phyloP scores from a whole-genome alignment of 805 yeast species.

The Candida gorgasii region DNA sequence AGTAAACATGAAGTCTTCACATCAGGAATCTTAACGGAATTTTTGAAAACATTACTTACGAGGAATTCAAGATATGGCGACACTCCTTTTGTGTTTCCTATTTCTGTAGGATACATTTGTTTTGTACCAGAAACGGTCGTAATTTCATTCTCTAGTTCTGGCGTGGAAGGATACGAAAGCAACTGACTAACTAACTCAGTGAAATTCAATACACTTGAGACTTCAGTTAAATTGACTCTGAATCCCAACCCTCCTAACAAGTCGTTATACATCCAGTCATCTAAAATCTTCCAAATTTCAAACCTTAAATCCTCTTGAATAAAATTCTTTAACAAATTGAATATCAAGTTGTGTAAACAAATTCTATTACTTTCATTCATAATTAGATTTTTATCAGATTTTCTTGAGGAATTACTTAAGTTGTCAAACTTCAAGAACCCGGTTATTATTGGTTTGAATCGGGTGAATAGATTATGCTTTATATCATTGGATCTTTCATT shows the following conservation, averaged over 20 bases:
- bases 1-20: slow-evolving; percentile 40
- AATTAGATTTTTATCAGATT: slow-evolving; percentile 15
- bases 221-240: slow-evolving; percentile 46
- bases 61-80: slow-evolving; percentile 81
- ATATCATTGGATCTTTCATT: slow-evolving; percentile 28
- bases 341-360: slow-evolving; percentile 33
- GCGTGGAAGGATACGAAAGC: not conserved
- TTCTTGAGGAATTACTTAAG: slow-evolving; percentile 16
- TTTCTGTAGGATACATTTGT: slow-evolving; percentile 58
- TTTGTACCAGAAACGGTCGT: no score
- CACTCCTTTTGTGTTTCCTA: slow-evolving; percentile 66
- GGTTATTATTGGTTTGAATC: slow-evolving; percentile 34
- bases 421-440: slow-evolving; percentile 44
- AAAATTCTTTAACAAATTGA: slow-evolving; percentile 54
- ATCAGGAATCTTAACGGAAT: slow-evolving; percentile 41
- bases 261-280: slow-evolving; percentile 61
- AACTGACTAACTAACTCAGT: slow-evolving; percentile 51
- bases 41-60: slow-evolving; percentile 62
- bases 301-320: slow-evolving; percentile 41
- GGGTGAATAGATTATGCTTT: slow-evolving; percentile 27
- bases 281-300: slow-evolving; percentile 68
- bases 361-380: slow-evolving; percentile 40
- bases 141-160: not conserved
- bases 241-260: slow-evolving; percentile 23
- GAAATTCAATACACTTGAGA: slow-evolving; percentile 59